Base-by-base conservation (phyloP, 2,329 filamentous ascomycete genomes). In the Ophiostoma triangulosporum region DNA sequence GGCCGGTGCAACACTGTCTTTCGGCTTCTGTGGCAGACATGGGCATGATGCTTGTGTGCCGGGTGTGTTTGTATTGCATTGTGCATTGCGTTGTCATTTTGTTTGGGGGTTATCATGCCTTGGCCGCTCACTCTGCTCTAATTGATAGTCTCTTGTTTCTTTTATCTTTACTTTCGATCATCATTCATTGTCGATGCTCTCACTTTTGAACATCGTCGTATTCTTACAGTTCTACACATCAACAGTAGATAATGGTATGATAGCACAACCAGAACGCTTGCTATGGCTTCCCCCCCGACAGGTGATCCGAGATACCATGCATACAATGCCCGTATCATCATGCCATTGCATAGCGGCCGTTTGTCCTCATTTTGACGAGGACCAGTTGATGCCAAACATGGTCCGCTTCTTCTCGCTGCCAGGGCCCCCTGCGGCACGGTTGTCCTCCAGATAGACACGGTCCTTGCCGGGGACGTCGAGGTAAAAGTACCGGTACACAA, bases 401-500 rank as follows among this genome's bases (percentile, higher is more conserved):
- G 72, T 82, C 38, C 75, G 67, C 53, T 73, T 73, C 6, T 66
- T 59, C 38, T 54, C 53, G 3, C 31, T 51, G 1, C 22, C 32
- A 11, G 24, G 65, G 26, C 36, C 40, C 17, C 59, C 9, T 61
- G 48, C 14, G 66, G 69, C 66, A 35, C 48, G 48, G 48, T 50
- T 50, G 48, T 80, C 79, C 64, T 86, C 82, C 15, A 87, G 70
- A 59, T 82, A 84, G 51, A 86, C 74, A 55, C 81, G 72, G 53
- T 75, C 71, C 50, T 83, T 77, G 0, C 87, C 88, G 60, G 78
- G 83, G 26, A 95, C 78, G 66, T 95, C 89, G 48, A 97, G 65
- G 51, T 81, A 86, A 40, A 97, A 73, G 64, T 88, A 81, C 64
- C 83, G 80, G 68, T 95, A 96, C 61, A 86, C 77, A 64, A 81